These are phyloP conservation scores for Alternaria sp. DNA, from an alignment of 2,329 filamentous ascomycete genomes.

Conservation along the genomic window DNA sequence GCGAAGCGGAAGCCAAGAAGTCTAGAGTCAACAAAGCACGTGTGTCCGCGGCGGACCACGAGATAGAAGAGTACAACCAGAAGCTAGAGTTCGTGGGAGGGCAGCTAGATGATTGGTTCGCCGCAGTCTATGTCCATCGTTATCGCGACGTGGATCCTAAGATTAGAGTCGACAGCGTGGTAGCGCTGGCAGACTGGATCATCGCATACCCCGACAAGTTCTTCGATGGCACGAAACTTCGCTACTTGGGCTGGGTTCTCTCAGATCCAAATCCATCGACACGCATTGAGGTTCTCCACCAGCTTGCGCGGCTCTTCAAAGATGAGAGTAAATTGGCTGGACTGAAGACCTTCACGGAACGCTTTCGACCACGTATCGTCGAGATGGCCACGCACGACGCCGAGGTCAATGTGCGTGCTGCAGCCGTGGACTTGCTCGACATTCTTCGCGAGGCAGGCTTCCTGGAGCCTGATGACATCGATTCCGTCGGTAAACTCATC, in stretches of 20 bases:
- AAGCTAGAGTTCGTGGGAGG: constrained; percentile 73
- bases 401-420: constrained; percentile 79
- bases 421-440: constrained; percentile 82
- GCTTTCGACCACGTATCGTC: constrained; percentile 83
- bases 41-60: constrained; percentile 73
- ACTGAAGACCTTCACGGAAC: constrained; percentile 89
- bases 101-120: constrained; percentile 83
- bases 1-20: constrained; percentile 78
- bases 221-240: constrained; percentile 86
- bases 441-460: constrained; percentile 82
- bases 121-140: constrained; percentile 91
- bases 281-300: constrained; percentile 83
- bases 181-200: constrained; percentile 89
- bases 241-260: constrained; percentile 94
- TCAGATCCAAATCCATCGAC: constrained; percentile 79
- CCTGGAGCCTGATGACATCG: constrained; percentile 89
- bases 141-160: constrained; percentile 92
- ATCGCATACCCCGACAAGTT: constrained; percentile 82
- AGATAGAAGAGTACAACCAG: constrained; percentile 72
- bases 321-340: constrained; percentile 77
- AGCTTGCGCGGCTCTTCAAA: constrained; percentile 80
- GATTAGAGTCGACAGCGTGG: constrained; percentile 87
- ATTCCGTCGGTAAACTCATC: constrained; percentile 83
- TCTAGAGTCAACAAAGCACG: constrained; percentile 78
- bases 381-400: constrained; percentile 91